These are phyloP conservation scores for Tolypocladium guangdongense DNA, from an alignment of 2,329 filamentous ascomycete species.

Conservation along the genomic window DNA sequence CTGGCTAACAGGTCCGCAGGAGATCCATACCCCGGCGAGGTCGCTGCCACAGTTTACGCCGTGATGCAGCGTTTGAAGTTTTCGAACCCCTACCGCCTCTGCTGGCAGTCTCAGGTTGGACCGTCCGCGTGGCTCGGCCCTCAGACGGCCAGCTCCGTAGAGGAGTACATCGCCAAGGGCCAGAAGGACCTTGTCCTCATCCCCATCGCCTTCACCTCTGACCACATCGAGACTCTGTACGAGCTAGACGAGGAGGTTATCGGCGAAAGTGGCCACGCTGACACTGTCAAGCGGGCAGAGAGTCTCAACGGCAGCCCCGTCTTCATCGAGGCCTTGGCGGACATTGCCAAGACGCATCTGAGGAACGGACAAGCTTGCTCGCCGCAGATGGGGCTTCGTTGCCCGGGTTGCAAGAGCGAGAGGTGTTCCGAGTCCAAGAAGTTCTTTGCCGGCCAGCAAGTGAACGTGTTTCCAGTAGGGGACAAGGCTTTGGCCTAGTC, in stretches of 20 bases:
- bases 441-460: constrained; percentile 43
- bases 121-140: constrained; percentile 92
- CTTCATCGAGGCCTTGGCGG: constrained; percentile 83
- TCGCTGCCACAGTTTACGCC: constrained; percentile 88
- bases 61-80: constrained; percentile 90
- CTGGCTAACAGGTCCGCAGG: constrained; percentile 37
- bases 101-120: constrained; percentile 97
- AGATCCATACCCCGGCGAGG: constrained; percentile 90
- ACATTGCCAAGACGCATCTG: constrained; percentile 75
- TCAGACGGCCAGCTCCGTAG: constrained; percentile 80
- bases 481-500: neutral
- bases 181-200: constrained; percentile 86
- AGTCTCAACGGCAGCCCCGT: constrained; percentile 83
- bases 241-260: constrained; percentile 95
- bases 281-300: constrained; percentile 80
- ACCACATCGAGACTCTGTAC: constrained; percentile 95
- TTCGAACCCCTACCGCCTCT: constrained; percentile 82
- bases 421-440: constrained; percentile 69
- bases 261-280: constrained; percentile 66
- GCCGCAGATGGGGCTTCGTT: constrained; percentile 78
- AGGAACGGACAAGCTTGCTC: constrained; percentile 58
- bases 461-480: constrained; percentile 10
- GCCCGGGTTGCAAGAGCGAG: constrained; percentile 87
- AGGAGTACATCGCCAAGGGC: constrained; percentile 80
- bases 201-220: constrained; percentile 95